Conservation (phyloP, 2,329 filamentous ascomycete species). For the Aspergillus neotritici region DNA sequence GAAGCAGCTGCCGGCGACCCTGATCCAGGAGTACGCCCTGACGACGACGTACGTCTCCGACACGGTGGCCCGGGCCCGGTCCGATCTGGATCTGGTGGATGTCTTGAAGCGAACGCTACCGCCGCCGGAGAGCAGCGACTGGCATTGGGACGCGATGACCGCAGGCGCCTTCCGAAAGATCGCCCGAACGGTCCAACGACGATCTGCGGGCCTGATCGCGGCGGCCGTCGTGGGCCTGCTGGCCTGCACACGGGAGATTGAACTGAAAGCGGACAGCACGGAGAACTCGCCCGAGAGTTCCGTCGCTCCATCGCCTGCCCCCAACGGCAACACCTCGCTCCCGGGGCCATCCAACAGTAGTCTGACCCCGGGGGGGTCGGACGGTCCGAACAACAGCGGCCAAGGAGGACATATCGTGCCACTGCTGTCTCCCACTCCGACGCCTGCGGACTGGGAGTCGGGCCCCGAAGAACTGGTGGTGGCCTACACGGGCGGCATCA, state of each 20-base stretch:
- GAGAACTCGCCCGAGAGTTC: slow-evolving; percentile 30
- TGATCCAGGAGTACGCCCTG: slow-evolving; percentile 57
- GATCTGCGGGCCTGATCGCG: slow-evolving; percentile 69
- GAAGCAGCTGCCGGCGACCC: slow-evolving; percentile 47
- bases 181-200: slow-evolving; percentile 62
- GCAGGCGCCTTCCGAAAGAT: slow-evolving; percentile 60
- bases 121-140: slow-evolving; percentile 42
- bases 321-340: slow-evolving; percentile 19
- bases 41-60: slow-evolving; percentile 69
- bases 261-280: slow-evolving; percentile 37
- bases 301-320: slow-evolving; percentile 21
- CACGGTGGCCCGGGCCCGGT: slow-evolving; percentile 52
- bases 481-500: slow-evolving; percentile 74
- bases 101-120: slow-evolving; percentile 51
- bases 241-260: slow-evolving; percentile 62
- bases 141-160: slow-evolving; percentile 58
- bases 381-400: slow-evolving; percentile 7
- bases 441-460: slow-evolving; percentile 37
- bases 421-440: slow-evolving; percentile 30
- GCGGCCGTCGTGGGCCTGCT: slow-evolving; percentile 67
- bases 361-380: background rate
- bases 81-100: slow-evolving; percentile 46
- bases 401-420: slow-evolving; percentile 26
- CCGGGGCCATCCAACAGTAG: slow-evolving; percentile 12
- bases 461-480: slow-evolving; percentile 61